Percentiles rank a stretch among this genome's conserved stretches.
phyloP scores from a whole-genome alignment of 495 filamentous ascomycete genomes.

The Astrothelium macrocarpum region DNA sequence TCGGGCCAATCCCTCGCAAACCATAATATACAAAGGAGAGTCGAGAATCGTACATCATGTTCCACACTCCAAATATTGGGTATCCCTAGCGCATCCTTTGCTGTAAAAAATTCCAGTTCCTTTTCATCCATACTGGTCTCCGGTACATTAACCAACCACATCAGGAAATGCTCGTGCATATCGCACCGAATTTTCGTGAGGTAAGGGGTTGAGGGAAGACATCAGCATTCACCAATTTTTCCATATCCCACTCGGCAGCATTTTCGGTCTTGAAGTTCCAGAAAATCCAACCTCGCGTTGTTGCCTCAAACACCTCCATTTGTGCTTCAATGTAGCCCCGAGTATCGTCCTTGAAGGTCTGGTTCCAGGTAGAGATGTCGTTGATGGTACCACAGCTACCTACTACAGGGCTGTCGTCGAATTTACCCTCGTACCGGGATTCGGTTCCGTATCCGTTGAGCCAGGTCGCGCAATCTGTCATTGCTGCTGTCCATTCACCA shows the following conservation, averaged over 20 bases:
- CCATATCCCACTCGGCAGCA: slow-evolving; percentile 41
- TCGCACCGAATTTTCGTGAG: slow-evolving; percentile 24
- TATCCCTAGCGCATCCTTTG: background rate
- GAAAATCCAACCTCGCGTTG: slow-evolving; percentile 40
- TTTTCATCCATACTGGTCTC: background rate
- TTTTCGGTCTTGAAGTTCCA: slow-evolving; percentile 46
- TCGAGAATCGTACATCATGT: background rate
- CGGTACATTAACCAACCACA: background rate
- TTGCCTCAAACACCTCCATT: slow-evolving; percentile 34
- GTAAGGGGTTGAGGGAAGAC: slow-evolving; percentile 40
- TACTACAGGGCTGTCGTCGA: slow-evolving; percentile 27
- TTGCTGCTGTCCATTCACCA: slow-evolving; percentile 49
- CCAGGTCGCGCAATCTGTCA: slow-evolving; percentile 67
- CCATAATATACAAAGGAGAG: background rate
- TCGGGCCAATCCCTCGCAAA: background rate
- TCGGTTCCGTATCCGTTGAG: slow-evolving; percentile 60
- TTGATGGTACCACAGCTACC: slow-evolving; percentile 36
- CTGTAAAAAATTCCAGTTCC: background rate
- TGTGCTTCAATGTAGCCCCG: slow-evolving; percentile 40
- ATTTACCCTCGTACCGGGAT: slow-evolving; percentile 51
- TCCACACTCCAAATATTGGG: background rate
- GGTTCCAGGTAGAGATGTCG: slow-evolving; percentile 29
- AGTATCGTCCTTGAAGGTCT: slow-evolving; percentile 31
- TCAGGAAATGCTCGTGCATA: slow-evolving; percentile 18
- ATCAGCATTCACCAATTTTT: slow-evolving; percentile 34